A percentile compares a stretch with the other conserved stretches of the same genome.
phyloP scores from a whole-genome alignment of 2,329 filamentous ascomycete genomes.

The Aspergillus puulaauensis region DNA sequence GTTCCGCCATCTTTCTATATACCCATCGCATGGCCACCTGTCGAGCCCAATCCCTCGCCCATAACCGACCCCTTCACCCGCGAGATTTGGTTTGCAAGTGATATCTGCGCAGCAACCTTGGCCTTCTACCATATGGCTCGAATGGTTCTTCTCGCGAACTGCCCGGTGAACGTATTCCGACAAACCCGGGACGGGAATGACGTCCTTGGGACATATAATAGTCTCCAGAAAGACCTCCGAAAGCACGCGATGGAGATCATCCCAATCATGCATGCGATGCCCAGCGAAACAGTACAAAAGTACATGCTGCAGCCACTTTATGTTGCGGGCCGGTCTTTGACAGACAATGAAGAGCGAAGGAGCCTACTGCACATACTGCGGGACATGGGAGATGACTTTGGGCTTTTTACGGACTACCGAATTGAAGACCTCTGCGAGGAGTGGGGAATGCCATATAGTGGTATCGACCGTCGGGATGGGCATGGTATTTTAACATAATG shows the following conservation, averaged over 20 bases:
- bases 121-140: slow-evolving; percentile 21
- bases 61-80: background rate
- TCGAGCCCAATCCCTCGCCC: background rate
- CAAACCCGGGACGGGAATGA: background rate
- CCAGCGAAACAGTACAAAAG: slow-evolving; percentile 11
- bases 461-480: background rate
- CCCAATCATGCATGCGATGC: slow-evolving; percentile 13
- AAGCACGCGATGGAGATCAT: slow-evolving; percentile 7
- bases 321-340: slow-evolving; percentile 15
- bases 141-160: slow-evolving; percentile 14
- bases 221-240: background rate
- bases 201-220: background rate
- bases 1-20: background rate
- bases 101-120: slow-evolving; percentile 16
- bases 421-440: slow-evolving; percentile 7
- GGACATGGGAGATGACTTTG: slow-evolving; percentile 6
- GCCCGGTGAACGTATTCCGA: background rate
- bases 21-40: slow-evolving; percentile 2
- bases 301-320: slow-evolving; percentile 20
- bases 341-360: background rate
- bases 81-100: slow-evolving; percentile 18
- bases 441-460: slow-evolving; percentile 4
- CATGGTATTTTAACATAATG: background rate
- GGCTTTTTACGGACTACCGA: slow-evolving; percentile 11
- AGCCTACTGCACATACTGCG: background rate